Evolutionary conservation across 2,329 filamentous ascomycete genomes (phyloP), one percentile per base, ranked within the genome.

Genomic region (Fusarium pseudoanthophilum): DNA sequence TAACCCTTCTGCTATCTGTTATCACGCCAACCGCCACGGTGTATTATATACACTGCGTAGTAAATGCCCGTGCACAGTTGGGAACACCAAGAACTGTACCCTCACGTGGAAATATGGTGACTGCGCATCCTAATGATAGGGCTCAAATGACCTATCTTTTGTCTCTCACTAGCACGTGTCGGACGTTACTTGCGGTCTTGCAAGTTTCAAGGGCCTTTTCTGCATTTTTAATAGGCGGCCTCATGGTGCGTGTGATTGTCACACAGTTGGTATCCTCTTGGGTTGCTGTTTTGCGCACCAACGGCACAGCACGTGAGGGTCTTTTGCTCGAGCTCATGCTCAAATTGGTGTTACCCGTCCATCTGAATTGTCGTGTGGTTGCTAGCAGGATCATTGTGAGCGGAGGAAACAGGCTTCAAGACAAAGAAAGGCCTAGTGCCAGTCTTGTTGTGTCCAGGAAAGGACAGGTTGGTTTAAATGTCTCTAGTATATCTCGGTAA

Each of bases 321-420:
- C 2, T 36, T 36, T 36, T 36, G 34, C 15, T 36, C 34, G 36
- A 18, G 16, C 36, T 18, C 36, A 10, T 21, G 37, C 37, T 40
- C 20, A 6, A n/a, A 21, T 1, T 11, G 8, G 18, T 18, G 20
- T 4, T 18, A 26, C 4, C 7, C 14, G 11, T 9, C 18, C 11
- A 24, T n/a, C 20, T 5, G 11, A 18, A 7, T 24, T 34, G 4
- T 10, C 21, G 0, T 26, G 18, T 2, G 10, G 14, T 5, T 28
- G 4, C 20, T 53, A 21, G 18, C 18, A 2, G 2, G 10, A 2
- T 24, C 6, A n/a, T 48, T 11, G 1, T 0, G 6, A 28, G 2
- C n/a, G 8, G 16, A 34, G 20, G 10, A 26, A 51, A 13, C 5
- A 4, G 26, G 20, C 3, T 4, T 13, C 5, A 8, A 5, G 15